Conservation (phyloP, 192 early-diverging fungal genomes). For the Backusella macrospora region DNA sequence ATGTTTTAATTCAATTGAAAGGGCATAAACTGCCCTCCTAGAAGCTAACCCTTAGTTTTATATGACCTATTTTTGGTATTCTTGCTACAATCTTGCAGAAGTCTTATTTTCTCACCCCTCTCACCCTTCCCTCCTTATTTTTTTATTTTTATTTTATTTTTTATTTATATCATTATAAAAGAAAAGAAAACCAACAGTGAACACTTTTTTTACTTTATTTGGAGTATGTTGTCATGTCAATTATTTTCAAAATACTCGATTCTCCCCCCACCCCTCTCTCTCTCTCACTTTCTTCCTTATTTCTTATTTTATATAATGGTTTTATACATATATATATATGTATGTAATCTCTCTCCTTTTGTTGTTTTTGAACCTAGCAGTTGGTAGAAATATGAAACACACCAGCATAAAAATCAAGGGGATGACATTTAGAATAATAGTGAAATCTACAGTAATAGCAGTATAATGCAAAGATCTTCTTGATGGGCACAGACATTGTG, state of each 20-base stretch:
- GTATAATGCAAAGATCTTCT: constrained; percentile 9
- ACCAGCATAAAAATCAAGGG: neutral
- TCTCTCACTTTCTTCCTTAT: neutral
- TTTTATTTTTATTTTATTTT: neutral
- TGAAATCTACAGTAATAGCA: neutral
- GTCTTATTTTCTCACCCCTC: constrained; percentile 16
- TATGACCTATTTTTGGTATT: neutral
- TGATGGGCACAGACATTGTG: constrained; percentile 7
- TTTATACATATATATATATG: too few relatives aligned
- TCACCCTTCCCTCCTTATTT: neutral
- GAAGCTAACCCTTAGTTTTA: neutral
- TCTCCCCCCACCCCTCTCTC: neutral
- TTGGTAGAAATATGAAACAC: neutral
- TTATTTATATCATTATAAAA: neutral
- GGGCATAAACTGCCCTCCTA: neutral
- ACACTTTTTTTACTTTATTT: neutral
- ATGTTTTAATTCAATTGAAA: neutral
- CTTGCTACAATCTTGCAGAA: neutral
- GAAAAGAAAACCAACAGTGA: neutral
- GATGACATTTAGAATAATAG: neutral
- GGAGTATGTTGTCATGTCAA: neutral
- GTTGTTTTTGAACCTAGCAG: neutral
- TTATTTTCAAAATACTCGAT: neutral
- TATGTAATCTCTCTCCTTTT: neutral
- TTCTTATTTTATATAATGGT: constrained; percentile 1